A percentile compares a stretch with the other conserved stretches of the same genome.
These are phyloP conservation scores for Amanita phalloides DNA, from an alignment of 768 basidiomycete species.

Conservation along the genomic window DNA sequence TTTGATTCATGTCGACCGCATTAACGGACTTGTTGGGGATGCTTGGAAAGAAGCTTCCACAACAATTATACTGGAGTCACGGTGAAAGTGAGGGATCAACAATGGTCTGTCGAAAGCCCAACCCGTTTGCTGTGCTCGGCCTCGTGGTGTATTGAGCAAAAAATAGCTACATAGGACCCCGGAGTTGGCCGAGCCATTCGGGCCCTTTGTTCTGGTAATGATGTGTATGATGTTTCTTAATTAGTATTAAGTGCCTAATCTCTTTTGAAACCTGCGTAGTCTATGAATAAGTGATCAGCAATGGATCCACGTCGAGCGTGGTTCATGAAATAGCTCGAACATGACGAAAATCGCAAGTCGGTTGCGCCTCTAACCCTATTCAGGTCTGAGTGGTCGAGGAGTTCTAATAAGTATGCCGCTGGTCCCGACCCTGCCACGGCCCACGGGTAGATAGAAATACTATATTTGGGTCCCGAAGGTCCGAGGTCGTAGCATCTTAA, in stretches of 20 bases:
- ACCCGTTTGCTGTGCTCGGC: background rate
- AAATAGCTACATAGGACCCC: background rate
- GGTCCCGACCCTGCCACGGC: background rate
- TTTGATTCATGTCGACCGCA: background rate
- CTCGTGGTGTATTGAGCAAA: background rate
- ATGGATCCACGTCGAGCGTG: background rate
- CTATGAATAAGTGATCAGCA: background rate
- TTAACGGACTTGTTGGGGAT: background rate
- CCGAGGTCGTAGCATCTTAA: background rate
- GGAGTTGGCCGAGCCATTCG: background rate
- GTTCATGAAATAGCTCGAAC: background rate
- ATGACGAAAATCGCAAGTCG: background rate
- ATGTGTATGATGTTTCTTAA: background rate
- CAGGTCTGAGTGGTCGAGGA: too few species aligned
- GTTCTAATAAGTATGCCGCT: too few species aligned
- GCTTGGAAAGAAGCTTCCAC: background rate
- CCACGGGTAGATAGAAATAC: background rate
- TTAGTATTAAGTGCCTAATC: background rate
- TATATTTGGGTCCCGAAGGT: background rate
- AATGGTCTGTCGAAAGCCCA: background rate
- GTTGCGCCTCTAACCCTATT: too few species aligned
- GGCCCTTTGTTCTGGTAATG: background rate
- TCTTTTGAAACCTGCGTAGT: background rate
- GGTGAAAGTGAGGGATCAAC: background rate
- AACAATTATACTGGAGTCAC: background rate